phyloP scores from a whole-genome alignment of 164 flowering plant species.

The Umbellularia californica region DNA sequence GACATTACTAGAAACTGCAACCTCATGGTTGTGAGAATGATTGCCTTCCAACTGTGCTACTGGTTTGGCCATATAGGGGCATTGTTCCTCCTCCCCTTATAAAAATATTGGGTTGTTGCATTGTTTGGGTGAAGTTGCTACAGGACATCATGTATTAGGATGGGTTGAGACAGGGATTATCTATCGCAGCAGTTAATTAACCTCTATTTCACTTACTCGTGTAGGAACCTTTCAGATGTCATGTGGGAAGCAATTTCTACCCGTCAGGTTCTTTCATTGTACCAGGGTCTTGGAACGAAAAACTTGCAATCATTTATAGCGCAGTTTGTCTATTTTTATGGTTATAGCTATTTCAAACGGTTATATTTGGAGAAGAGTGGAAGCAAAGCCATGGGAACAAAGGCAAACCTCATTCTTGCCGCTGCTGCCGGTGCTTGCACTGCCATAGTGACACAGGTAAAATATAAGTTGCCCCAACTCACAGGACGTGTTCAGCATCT shows the following conservation, averaged over 20 bases:
- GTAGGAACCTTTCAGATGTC: constrained; percentile 60
- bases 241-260: constrained; percentile 57
- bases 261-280: constrained; percentile 49
- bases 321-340: constrained; percentile 56
- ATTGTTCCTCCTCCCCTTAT: too few species aligned
- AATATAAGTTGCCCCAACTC: neutral
- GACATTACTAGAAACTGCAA: too few species aligned
- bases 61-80: too few species aligned
- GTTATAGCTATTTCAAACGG: constrained; percentile 52
- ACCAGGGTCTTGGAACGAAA: constrained; percentile 63
- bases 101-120: too few species aligned
- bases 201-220: constrained; percentile 11
- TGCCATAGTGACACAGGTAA: constrained; percentile 51
- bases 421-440: constrained; percentile 75
- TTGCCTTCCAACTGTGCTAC: too few species aligned
- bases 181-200: neutral
- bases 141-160: neutral
- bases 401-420: constrained; percentile 59
- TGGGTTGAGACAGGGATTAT: neutral
- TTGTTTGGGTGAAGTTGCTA: neutral
- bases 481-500: too few species aligned
- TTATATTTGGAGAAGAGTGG: constrained; percentile 38
- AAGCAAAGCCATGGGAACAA: constrained; percentile 52
- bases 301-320: constrained; percentile 55
- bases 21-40: too few species aligned